Base-by-base conservation (phyloP, 345 rosid species). In the Mangifera indica region DNA sequence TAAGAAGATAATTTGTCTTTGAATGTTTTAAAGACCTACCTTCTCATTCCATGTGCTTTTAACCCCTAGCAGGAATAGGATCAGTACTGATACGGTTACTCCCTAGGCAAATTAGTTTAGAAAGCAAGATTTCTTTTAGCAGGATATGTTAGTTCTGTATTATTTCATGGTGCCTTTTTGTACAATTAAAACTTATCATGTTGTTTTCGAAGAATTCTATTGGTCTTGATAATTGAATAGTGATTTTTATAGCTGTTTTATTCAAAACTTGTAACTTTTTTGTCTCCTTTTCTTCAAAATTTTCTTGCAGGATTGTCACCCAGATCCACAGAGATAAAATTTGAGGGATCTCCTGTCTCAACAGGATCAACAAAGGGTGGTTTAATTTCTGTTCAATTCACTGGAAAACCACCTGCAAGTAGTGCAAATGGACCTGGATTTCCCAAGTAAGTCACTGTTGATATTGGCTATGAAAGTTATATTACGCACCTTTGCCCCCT, bases 271-370 rank as follows among this genome's bases (percentile, higher is more conserved):
- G 18, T 49, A 49, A 49, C 18, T 49, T 49, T 12, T 67, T 12
- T 24, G 48, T 53, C 34, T 55, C 20, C 22, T 49, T 13, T 13
- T 17, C 1, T 42, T 67, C 42, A 62, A 13, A 46, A 67, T 58
- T 10, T 54, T 25, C 63, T 61, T 78, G 78, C 91, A 92, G 99
- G 93, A 70, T 81, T 89, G 83, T 79, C 89, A 34, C 85, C 97
- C 10, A 77, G 81, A 63, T 63, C 64, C 58, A 46, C 80, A 20
- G 17, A 79, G 4, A 37, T 48, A 77, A 84, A 73, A 78, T 75
- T 78, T 59, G 64, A 79, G 66, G 83, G 79, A 46, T 79, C 94
- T 53, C 88, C 87, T 0, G 51, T 80, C 65, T 81, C 91, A 52
- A 78, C 81, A 26, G 81, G 85, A 77, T 73, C 79, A 3, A 72